Percentiles rank a stretch among this genome's conserved stretches.
phyloP scores from a whole-genome alignment of 1,284 basidiomycete species.

The Retiboletus fuscus region DNA sequence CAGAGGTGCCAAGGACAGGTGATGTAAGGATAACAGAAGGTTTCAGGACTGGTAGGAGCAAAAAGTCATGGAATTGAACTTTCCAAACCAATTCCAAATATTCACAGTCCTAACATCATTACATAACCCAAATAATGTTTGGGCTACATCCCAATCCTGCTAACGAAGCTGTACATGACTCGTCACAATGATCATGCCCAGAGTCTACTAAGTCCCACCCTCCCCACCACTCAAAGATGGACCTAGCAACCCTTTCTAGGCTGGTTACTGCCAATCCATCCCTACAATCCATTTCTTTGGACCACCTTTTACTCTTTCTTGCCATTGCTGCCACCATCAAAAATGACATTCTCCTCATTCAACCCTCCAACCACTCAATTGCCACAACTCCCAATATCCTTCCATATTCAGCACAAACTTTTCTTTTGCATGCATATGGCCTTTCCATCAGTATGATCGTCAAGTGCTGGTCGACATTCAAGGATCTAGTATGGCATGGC shows the following conservation, averaged over 20 bases:
- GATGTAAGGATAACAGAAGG: no score
- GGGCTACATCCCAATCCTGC: no score
- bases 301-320: conserved; percentile 11
- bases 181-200: no score
- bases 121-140: no score
- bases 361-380: neutral
- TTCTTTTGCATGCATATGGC: neutral
- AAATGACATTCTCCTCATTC: conserved; percentile 7
- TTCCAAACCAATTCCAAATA: no score
- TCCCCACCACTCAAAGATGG: neutral
- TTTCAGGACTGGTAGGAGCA: no score
- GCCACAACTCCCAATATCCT: neutral
- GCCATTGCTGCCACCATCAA: neutral
- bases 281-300: neutral
- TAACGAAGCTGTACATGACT: no score
- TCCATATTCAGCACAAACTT: neutral
- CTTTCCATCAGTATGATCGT: neutral
- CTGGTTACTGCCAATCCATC: conserved; percentile 2
- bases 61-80: no score
- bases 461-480: conserved; percentile 11
- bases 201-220: no score
- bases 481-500: neutral
- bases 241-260: neutral
- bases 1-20: no score
- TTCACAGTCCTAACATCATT: no score